phyloP scores from a whole-genome alignment of 345 rosid genomes.

The Corchorus olitorius region DNA sequence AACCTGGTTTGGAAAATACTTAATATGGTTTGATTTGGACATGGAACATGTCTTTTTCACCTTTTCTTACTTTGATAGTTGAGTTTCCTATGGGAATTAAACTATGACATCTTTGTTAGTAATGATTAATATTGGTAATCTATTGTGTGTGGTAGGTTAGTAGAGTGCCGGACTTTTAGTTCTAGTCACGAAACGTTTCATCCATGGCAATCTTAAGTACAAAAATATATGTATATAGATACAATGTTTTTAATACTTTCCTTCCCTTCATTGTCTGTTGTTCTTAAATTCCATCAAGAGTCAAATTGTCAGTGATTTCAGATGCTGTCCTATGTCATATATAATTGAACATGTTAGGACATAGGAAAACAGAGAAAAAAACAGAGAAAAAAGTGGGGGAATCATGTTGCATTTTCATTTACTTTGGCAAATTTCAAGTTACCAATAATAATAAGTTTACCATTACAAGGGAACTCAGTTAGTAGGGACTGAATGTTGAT shows the following conservation, averaged over 20 bases:
- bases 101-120: background rate
- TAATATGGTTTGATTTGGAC: background rate
- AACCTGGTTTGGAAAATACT: background rate
- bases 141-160: no score
- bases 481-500: no score
- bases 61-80: constrained; percentile 7
- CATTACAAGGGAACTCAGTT: no score
- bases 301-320: no score
- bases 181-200: background rate
- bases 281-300: no score
- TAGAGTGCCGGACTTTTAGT: background rate
- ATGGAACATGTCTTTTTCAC: background rate
- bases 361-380: background rate
- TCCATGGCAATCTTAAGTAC: no score
- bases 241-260: no score
- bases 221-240: no score
- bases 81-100: background rate
- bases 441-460: background rate
- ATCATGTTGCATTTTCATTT: background rate
- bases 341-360: background rate
- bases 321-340: background rate
- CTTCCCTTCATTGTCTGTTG: no score
- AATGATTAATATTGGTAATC: background rate
- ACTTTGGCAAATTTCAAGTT: background rate
- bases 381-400: background rate